These are phyloP conservation scores for Gigaspora rosea DNA, from an alignment of 192 early-diverging fungal species.

Conservation along the genomic window DNA sequence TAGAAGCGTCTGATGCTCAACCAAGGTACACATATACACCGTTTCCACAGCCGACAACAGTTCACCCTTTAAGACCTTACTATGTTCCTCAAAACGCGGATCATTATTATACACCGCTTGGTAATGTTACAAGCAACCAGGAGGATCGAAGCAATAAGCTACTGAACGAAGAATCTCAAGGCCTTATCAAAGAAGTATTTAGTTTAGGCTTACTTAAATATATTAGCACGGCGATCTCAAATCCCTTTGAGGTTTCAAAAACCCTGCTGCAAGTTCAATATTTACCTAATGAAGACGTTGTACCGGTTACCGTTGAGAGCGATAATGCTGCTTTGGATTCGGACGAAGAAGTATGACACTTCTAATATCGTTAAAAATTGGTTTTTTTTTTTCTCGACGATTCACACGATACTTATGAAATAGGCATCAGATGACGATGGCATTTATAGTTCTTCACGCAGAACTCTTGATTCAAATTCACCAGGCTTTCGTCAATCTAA, in stretches of 20 bases:
- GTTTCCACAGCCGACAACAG: constrained; percentile 21
- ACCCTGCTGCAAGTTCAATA: constrained; percentile 80
- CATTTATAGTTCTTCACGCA: constrained; percentile 32
- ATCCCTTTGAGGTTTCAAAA: constrained; percentile 67
- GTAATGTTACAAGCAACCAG: constrained; percentile 10
- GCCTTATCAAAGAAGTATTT: constrained; percentile 57
- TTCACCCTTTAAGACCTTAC: constrained; percentile 32
- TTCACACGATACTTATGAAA: neutral
- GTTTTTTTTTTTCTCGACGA: neutral
- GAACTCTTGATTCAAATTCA: constrained; percentile 45
- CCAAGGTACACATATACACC: constrained; percentile 26
- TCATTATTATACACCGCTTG: constrained; percentile 30
- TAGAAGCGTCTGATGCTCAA: neutral
- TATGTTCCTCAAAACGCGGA: constrained; percentile 19
- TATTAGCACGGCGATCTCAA: constrained; percentile 56
- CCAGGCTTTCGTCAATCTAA: constrained; percentile 49
- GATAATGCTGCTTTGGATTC: constrained; percentile 36
- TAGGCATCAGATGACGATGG: constrained; percentile 32
- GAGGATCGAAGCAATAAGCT: neutral
- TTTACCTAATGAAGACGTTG: constrained; percentile 59
- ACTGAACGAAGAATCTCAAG: constrained; percentile 42
- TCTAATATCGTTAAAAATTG: neutral
- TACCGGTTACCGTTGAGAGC: constrained; percentile 28
- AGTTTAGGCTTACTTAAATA: constrained; percentile 66
- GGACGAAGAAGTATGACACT: constrained; percentile 38